Evolutionary conservation across 2,329 filamentous ascomycete genomes (phyloP), one percentile per base, ranked within the genome.

Genomic region (Basipetospora chlamydospora): DNA sequence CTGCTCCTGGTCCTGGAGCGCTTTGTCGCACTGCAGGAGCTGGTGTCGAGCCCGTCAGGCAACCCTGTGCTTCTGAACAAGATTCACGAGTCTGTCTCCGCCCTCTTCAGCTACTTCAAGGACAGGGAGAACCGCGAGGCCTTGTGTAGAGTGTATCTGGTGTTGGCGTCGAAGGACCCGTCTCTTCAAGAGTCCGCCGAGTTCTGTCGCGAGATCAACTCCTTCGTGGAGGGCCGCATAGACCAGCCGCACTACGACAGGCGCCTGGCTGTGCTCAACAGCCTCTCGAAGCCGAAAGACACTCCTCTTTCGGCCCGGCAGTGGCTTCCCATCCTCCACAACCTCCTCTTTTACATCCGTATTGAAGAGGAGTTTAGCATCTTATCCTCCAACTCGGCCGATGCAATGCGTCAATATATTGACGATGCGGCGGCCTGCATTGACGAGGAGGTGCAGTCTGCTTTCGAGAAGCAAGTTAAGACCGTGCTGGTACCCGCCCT

Each of bases 341-440:
- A 96, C 50, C 72, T 93, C 61, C 66, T 94, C 2, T 96, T 79
- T 57, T 90, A 80, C 50, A 78, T 95, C 44, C 78, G 77, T 44
- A 75, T 88, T 44, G 79, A 85, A 38, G 85, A 94, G 43, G 90
- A 98, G 53, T 78, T 92, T 44, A 82, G 84, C 31, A 82, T 95
- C 33, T 63, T 94, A 11, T 67, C 73, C 0, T 67, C 70, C 2
- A 95, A 88, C 52, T 84, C 90, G 6, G 82, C 86, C 0, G 80
- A 87, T 48, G 73, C 75, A 5, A 60, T 98, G 26, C 81, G 80
- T 47, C 71, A 77, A 35, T 90, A 95, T 49, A 67, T 94, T 23
- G 71, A 83, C 46, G 67, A 71, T 33, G 66, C 68, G 3, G 60
- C 68, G 3, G 49, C 59, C n/a, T 61, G 59, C 28, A 30, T 42